A percentile compares a stretch with the other conserved stretches of the same genome.
Evolutionary conservation across 2,329 filamentous ascomycete species (phyloP).

Genomic region (Epichloe brachyelytri): DNA sequence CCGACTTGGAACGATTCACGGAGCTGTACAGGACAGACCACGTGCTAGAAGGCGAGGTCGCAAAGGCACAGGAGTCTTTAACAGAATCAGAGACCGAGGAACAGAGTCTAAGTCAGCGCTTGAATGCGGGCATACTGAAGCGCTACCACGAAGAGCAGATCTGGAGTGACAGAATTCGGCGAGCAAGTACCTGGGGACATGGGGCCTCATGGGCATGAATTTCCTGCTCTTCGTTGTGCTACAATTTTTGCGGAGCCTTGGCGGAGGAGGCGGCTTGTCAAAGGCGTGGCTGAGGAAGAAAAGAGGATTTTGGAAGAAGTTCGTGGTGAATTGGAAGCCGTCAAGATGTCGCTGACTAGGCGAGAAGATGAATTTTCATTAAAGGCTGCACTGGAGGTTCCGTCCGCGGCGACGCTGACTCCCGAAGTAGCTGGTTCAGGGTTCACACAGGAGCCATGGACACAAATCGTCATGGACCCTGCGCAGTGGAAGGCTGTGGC

Average conservation of each 20-base stretch:
- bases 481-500: conserved; percentile 34
- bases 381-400: conserved; percentile 5
- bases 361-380: conserved; percentile 9
- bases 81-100: conserved; percentile 66
- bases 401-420: background rate
- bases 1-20: conserved; percentile 90
- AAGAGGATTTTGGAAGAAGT: conserved; percentile 42
- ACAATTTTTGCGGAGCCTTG: conserved; percentile 87
- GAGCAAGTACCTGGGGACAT: conserved; percentile 97
- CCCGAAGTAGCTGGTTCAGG: background rate
- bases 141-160: conserved; percentile 99
- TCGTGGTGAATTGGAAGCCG: conserved; percentile 25
- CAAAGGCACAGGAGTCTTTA: conserved; percentile 56
- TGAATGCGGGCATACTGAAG: conserved; percentile 74
- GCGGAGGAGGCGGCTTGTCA: conserved; percentile 68
- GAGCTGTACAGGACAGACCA: conserved; percentile 85
- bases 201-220: conserved; percentile 95
- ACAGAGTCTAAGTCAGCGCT: conserved; percentile 59
- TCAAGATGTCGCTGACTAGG: conserved; percentile 18
- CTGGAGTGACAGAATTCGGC: conserved; percentile 92
- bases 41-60: conserved; percentile 76
- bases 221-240: conserved; percentile 77
- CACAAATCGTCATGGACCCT: conserved; percentile 28
- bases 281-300: conserved; percentile 69
- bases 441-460: conserved; percentile 22